Evolutionary conservation across 2,329 filamentous ascomycete species (phyloP).

Genomic region (Neobulgaria alba): DNA sequence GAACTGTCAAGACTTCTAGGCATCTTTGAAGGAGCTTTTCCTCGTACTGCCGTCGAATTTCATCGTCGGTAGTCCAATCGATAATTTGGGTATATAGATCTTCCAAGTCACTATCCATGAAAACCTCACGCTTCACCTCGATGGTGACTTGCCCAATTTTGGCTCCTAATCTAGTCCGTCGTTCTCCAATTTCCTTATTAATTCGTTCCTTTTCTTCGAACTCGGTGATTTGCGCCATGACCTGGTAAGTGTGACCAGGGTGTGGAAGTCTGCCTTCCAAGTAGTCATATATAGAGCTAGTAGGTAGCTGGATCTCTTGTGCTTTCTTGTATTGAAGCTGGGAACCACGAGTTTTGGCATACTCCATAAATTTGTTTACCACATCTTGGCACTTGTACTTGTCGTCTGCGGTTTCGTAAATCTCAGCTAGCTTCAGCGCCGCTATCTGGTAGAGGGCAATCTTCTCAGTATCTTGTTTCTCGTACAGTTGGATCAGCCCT

Average conservation of each 20-base stretch:
- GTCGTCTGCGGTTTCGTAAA: slow-evolving; percentile 60
- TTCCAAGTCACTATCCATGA: slow-evolving; percentile 67
- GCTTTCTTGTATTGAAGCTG: slow-evolving; percentile 67
- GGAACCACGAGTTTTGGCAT: slow-evolving; percentile 65
- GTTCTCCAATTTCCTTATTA: slow-evolving; percentile 81
- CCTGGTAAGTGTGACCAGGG: slow-evolving; percentile 72
- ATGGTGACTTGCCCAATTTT: slow-evolving; percentile 72
- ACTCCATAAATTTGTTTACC: slow-evolving; percentile 71
- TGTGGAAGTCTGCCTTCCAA: slow-evolving; percentile 78
- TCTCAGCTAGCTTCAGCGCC: slow-evolving; percentile 62
- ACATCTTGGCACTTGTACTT: slow-evolving; percentile 56
- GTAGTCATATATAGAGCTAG: slow-evolving; percentile 68
- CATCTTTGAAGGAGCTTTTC: slow-evolving; percentile 80
- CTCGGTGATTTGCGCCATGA: slow-evolving; percentile 76
- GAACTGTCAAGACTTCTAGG: slow-evolving; percentile 66
- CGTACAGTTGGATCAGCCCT: slow-evolving; percentile 77
- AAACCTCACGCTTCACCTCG: slow-evolving; percentile 83
- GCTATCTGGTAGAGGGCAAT: slow-evolving; percentile 68
- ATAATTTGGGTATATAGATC: slow-evolving; percentile 74
- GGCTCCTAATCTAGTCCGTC: slow-evolving; percentile 79
- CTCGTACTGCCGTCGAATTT: slow-evolving; percentile 73
- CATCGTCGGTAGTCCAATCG: slow-evolving; percentile 85
- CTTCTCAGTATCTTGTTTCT: slow-evolving; percentile 62
- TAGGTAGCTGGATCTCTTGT: slow-evolving; percentile 68
- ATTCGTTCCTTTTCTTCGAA: slow-evolving; percentile 80